Base-by-base conservation (phyloP, 495 filamentous ascomycete species). In the Penicillium maclennaniae region DNA sequence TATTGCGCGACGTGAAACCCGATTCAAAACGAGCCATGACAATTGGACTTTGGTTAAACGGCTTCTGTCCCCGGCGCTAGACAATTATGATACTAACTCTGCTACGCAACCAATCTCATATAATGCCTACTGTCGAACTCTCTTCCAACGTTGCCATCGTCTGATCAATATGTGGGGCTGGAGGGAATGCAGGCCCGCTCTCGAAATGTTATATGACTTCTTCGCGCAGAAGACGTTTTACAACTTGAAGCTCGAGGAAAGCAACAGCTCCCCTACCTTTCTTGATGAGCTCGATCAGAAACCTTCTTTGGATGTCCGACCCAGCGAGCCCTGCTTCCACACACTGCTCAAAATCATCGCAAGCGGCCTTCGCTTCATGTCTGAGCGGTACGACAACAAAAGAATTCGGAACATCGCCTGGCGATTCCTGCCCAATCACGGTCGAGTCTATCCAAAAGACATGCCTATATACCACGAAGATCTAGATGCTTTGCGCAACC, bases 261-360 rank as follows among this genome's bases (percentile, higher is more conserved):
- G 79, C 39, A 82, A 82, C 52, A 82, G 79, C 37, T 96, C 93
- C 1, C 87, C 89, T 6, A 65, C 68, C 6, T 97, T 96, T 56
- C 81, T 97, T 6, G 84, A 89, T 47, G 69, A 86, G 42, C 83
- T 97, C 2, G 78, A 85, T 45, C 61, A 70, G 23, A 72, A 75
- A 15, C 88, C 87, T 7, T 74, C 74, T 1, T 67, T 96, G 15
- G 73, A 78, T 12, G 67, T 87, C 28, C 74, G 79, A 43, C 68
- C 80, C 6, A 83, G 85, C 25, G 93, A 98, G 60, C 80, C 82
- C n/a, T 89, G 89, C 53, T 98, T 98, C 57, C 88, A 95, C 65
- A 86, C 96, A n/a, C 83, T 96, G 49, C 76, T 97, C 40, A 98
- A 98, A 62, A 83, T 89, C 19, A 70, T 96, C 40, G 91, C 80